These are phyloP conservation scores for Xylaria castorea DNA, from an alignment of 495 filamentous ascomycete species.

Conservation along the genomic window DNA sequence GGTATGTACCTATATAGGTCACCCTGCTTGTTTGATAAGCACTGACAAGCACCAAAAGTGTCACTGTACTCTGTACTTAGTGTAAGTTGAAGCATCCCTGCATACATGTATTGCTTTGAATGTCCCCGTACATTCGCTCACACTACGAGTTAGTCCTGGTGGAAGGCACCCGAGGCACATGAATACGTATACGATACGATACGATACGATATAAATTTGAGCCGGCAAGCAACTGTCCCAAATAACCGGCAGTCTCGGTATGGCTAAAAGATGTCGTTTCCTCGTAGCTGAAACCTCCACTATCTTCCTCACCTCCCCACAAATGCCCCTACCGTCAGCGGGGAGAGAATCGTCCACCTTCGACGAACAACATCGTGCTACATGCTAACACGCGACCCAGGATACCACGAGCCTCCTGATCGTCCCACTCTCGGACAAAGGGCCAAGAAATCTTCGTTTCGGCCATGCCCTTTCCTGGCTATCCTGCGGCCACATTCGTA, in stretches of 20 bases:
- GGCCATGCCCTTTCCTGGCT: constrained; percentile 21
- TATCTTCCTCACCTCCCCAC: background rate
- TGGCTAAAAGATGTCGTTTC: background rate
- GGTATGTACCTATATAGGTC: background rate
- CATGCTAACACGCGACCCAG: constrained; percentile 11
- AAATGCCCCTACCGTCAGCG: background rate
- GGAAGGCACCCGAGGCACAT: background rate
- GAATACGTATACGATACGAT: no score
- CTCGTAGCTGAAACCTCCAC: background rate
- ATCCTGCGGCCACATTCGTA: background rate
- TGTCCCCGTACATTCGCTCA: background rate
- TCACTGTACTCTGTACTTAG: background rate
- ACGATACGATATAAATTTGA: background rate
- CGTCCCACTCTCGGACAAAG: constrained; percentile 20
- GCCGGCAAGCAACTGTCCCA: background rate
- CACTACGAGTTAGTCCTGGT: background rate
- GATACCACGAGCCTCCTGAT: constrained; percentile 18
- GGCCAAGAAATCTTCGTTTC: constrained; percentile 13
- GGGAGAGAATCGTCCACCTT: background rate
- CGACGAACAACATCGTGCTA: constrained; percentile 8
- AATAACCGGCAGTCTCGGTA: background rate
- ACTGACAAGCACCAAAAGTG: background rate
- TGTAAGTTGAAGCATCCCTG: background rate
- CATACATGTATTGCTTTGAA: background rate
- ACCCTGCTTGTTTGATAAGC: constrained; percentile 8